Percentiles rank a stretch among this genome's conserved stretches.
phyloP scores from a whole-genome alignment of 306 rosid genomes.

The Arachis hypogaea region DNA sequence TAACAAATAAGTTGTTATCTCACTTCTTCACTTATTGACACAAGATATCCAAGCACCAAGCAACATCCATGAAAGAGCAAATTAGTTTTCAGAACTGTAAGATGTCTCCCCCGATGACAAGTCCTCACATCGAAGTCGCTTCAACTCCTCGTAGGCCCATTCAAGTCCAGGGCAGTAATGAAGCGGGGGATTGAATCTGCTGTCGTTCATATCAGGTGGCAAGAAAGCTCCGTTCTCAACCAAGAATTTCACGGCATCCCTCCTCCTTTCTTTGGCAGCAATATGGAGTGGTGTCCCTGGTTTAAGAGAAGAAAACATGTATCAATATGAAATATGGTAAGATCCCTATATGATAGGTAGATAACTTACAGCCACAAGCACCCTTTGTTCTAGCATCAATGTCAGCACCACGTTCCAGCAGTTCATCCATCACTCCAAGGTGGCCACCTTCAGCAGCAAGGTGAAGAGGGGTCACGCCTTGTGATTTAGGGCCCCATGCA shows the following conservation, averaged over 20 bases:
- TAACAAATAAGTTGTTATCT: constrained; percentile 11
- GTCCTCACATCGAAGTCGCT: constrained; percentile 59
- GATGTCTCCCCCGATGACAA: constrained; percentile 61
- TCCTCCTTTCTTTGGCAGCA: constrained; percentile 94
- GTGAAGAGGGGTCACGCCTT: constrained; percentile 95
- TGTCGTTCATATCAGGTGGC: constrained; percentile 80
- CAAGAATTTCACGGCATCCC: constrained; percentile 79
- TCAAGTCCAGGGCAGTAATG: constrained; percentile 96
- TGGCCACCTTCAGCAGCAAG: constrained; percentile 99
- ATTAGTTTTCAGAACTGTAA: constrained; percentile 70
- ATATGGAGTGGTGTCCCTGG: constrained; percentile 97
- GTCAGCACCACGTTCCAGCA: constrained; percentile 94
- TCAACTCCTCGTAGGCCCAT: constrained; percentile 99
- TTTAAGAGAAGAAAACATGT: not conserved
- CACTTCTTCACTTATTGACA: constrained; percentile 27
- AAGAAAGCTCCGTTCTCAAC: constrained; percentile 93
- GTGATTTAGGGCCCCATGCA: constrained; percentile 90
- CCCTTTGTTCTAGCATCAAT: constrained; percentile 97
- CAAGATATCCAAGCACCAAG: constrained; percentile 20
- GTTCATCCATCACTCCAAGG: constrained; percentile 84
- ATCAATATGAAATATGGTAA: constrained; percentile 1
- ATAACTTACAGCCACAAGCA: constrained; percentile 88
- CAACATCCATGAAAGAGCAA: not conserved
- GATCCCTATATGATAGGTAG: not conserved
- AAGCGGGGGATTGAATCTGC: constrained; percentile 94